Evolutionary conservation across 148 eudicot species (phyloP).

Genomic region (Camellia sinensis): DNA sequence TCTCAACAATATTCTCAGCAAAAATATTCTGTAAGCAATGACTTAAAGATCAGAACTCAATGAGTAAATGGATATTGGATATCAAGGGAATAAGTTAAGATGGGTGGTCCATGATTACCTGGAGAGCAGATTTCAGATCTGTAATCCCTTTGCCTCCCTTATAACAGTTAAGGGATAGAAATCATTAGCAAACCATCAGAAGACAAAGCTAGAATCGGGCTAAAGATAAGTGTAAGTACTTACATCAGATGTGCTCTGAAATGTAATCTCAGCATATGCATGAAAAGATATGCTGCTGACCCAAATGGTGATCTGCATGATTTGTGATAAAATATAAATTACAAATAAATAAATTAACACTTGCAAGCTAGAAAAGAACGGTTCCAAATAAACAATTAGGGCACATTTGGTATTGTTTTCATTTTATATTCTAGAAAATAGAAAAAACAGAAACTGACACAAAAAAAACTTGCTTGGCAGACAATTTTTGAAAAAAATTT

Average conservation of each 20-base stretch:
- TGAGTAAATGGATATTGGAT: neutral
- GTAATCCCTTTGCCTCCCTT: conserved; percentile 95
- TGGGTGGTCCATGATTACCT: conserved; percentile 39
- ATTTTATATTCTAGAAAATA: too few species aligned
- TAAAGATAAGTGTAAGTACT: conserved; percentile 30
- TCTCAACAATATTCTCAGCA: conserved; percentile 78
- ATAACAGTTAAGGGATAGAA: conserved; percentile 15
- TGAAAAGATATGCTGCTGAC: conserved; percentile 77
- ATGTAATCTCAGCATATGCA: conserved; percentile 74
- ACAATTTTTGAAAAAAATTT: too few species aligned
- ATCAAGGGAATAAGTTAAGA: neutral
- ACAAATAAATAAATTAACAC: neutral
- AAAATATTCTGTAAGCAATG: conserved; percentile 67
- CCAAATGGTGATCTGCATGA: conserved; percentile 69
- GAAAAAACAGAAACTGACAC: too few species aligned
- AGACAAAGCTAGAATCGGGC: neutral
- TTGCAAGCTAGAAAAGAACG: neutral
- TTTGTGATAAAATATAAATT: neutral
- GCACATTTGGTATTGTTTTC: too few species aligned
- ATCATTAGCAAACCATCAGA: conserved; percentile 10
- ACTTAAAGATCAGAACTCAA: conserved; percentile 13
- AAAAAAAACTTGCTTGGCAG: too few species aligned
- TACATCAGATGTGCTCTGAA: conserved; percentile 81
- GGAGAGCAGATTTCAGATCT: conserved; percentile 73
- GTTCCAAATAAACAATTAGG: neutral